Evolutionary conservation across 805 yeast genomes (phyloP), one percentile per base, ranked within the genome.

Genomic region (Zygoascus tannicola): DNA sequence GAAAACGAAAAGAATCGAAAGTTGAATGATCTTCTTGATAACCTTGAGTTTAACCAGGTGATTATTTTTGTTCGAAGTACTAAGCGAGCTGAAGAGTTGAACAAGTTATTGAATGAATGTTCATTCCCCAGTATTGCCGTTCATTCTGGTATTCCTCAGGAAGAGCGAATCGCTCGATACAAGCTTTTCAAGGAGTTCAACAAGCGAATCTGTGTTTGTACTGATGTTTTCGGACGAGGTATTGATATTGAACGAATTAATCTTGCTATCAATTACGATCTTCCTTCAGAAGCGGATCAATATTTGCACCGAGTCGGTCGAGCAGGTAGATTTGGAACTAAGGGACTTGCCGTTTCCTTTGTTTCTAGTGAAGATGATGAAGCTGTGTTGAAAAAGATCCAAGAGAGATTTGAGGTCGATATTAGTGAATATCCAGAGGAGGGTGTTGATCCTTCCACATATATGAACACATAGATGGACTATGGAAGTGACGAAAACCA

Each of bases 301-400:
- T 90, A 92, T 70, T 78, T 90, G 65, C 98, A 90, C 74, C 86
- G 98, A 74, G 98, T 90, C 51, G 98, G 98, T 63, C 87, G 98
- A 79, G 98, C 98, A 56, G 98, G 98, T 71, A 88, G 98, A 77
- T 90, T 90, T 60, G 98, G 98, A 74, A 90, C 98, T 64, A 90
- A 90, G 73, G 98, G 98, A 72, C 79, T 92, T 58, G 94, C 97
- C 43, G 76, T 92, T 47, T 85, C 96, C 35, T 85, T 90, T 53
- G 92, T 92, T 44, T 74, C 92, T 35, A 74, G 80, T 47, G 83
- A 79, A 58, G 90, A 80, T 52, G 98, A 92, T 63, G 87, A 86
- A 67, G 85, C 81, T 69, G 84, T 88, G 35, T 75, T 92, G 66
- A 83, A 76, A 59, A 82, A 86, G 70, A 92, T 92, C 63, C 98